phyloP scores from a whole-genome alignment of 169 alveolate species.

The Plasmodium coatneyi region DNA sequence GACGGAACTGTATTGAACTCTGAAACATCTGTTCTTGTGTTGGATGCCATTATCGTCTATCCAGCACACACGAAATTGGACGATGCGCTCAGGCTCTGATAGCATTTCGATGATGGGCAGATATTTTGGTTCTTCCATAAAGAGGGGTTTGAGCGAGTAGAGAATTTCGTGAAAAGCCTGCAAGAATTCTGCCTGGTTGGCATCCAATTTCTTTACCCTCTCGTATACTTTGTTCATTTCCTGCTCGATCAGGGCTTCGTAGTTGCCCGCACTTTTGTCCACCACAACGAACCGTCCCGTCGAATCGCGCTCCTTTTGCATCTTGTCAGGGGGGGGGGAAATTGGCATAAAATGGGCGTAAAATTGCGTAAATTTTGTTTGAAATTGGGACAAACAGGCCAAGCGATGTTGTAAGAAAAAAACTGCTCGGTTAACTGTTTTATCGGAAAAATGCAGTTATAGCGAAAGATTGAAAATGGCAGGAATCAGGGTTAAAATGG shows the following conservation, averaged over 20 bases:
- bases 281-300: conserved; percentile 45
- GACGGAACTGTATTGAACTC: conserved; percentile 86
- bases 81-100: conserved; percentile 85
- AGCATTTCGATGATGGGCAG: conserved; percentile 79
- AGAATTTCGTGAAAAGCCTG: conserved; percentile 82
- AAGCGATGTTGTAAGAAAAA: not conserved
- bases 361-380: not conserved
- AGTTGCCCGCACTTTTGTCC: conserved; percentile 27
- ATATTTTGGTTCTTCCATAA: conserved; percentile 80
- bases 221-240: conserved; percentile 71
- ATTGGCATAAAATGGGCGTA: not conserved
- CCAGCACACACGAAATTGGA: conserved; percentile 86
- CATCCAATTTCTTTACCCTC: conserved; percentile 67
- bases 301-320: not conserved
- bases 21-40: conserved; percentile 86
- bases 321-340: not conserved
- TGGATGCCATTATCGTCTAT: conserved; percentile 84
- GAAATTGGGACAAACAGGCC: not conserved
- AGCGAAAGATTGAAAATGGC: not conserved
- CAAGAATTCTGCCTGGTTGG: conserved; percentile 75
- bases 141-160: conserved; percentile 78
- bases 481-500: not conserved
- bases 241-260: conserved; percentile 42
- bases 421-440: not conserved
- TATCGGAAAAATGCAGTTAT: not conserved